phyloP scores from a whole-genome alignment of 1,139 yeast species.

The Blastobotrys niveus region DNA sequence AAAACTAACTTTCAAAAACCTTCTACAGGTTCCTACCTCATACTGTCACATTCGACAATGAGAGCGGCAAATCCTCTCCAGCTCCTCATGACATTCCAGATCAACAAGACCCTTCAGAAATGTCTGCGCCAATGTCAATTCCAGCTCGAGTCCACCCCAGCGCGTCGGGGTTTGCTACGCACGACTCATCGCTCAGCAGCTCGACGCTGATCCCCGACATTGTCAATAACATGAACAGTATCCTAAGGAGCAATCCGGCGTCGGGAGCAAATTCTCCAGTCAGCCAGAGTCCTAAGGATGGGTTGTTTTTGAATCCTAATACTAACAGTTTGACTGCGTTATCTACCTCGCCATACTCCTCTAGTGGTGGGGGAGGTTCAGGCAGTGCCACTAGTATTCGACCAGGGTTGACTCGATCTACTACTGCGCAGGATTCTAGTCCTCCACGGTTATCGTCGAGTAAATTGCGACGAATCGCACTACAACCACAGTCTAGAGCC shows the following conservation, averaged over 20 bases:
- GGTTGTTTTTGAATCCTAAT: conserved; percentile 14
- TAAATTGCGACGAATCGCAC: conserved; percentile 5
- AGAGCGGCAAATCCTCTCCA: conserved; percentile 12
- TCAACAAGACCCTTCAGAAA: background rate
- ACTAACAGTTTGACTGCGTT: too few relatives aligned
- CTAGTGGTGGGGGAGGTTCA: too few relatives aligned
- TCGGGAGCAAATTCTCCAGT: conserved; percentile 11
- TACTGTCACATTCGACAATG: conserved; percentile 64
- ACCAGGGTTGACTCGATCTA: conserved; percentile 5
- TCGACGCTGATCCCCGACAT: conserved; percentile 21
- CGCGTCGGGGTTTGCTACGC: background rate
- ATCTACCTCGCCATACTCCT: too few relatives aligned
- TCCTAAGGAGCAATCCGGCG: conserved; percentile 14
- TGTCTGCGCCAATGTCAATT: conserved; percentile 8
- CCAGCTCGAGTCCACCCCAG: background rate
- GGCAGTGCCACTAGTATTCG: too few relatives aligned
- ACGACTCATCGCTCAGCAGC: background rate
- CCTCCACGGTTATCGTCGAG: conserved; percentile 1
- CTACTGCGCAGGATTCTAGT: background rate
- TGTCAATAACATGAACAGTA: conserved; percentile 15
- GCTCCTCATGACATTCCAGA: background rate
- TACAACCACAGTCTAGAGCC: conserved; percentile 18
- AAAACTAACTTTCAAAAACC: background rate
- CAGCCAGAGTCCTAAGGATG: conserved; percentile 13
- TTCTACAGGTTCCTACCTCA: conserved; percentile 67